Evolutionary conservation across 768 basidiomycete genomes (phyloP).

Genomic region (Boletus tylopilopsis): DNA sequence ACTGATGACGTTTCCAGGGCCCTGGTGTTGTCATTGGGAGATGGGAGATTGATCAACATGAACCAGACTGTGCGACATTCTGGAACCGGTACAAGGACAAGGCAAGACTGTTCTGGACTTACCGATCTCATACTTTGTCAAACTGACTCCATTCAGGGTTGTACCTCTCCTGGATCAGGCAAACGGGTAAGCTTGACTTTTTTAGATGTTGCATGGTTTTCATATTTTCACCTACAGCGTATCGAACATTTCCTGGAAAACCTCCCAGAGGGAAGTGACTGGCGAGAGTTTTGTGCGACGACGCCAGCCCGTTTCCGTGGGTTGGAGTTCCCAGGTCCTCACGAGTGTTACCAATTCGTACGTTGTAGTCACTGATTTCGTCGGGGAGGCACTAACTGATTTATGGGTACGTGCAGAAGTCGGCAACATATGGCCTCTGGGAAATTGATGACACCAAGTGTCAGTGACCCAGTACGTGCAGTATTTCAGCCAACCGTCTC

Average conservation of each 20-base stretch:
- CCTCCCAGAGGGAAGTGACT: constrained; percentile 25
- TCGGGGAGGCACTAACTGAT: not conserved
- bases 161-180: constrained; percentile 20
- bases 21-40: constrained; percentile 19
- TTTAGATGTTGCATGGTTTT: not conserved
- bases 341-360: constrained; percentile 22
- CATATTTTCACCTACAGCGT: constrained; percentile 10
- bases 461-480: no score
- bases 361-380: not conserved
- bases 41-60: constrained; percentile 25
- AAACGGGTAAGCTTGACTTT: constrained; percentile 16
- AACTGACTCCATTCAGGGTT: constrained; percentile 14
- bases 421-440: constrained; percentile 24
- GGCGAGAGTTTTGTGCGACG: constrained; percentile 32
- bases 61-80: constrained; percentile 27
- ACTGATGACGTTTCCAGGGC: constrained; percentile 11
- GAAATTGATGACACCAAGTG: constrained; percentile 20
- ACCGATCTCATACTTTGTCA: not conserved
- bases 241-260: constrained; percentile 30
- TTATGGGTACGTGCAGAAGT: constrained; percentile 4
- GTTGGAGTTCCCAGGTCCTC: constrained; percentile 23
- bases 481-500: no score
- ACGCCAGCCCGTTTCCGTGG: constrained; percentile 27
- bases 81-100: constrained; percentile 31
- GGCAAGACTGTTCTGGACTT: constrained; percentile 8